A percentile compares a stretch with the other conserved stretches of the same genome.
Evolutionary conservation across 768 basidiomycete genomes (phyloP).

Genomic region (Podaxis mareebaensis): DNA sequence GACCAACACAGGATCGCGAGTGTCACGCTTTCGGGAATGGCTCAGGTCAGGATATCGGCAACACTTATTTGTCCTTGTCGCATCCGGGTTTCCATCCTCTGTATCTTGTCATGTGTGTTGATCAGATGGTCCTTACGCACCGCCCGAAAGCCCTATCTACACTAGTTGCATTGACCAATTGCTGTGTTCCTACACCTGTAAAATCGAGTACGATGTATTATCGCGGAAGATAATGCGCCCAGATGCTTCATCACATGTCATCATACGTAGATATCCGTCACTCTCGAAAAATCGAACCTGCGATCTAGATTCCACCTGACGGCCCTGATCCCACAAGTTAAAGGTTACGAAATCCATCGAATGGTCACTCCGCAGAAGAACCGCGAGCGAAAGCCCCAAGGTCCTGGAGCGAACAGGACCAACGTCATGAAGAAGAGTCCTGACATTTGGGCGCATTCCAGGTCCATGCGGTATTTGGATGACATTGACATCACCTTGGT

Average conservation of each 20-base stretch:
- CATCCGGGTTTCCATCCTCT: no score
- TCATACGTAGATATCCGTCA: neutral
- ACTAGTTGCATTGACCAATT: no score
- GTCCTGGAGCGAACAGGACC: neutral
- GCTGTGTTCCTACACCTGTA: neutral
- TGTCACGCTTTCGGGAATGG: no score
- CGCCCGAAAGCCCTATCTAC: no score
- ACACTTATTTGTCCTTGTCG: no score
- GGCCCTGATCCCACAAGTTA: no score
- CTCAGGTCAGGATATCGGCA: no score
- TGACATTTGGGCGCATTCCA: neutral
- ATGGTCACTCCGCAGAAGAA: neutral
- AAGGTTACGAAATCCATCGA: neutral
- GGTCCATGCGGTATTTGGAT: neutral
- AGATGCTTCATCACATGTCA: neutral
- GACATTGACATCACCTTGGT: neutral
- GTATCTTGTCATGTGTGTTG: no score
- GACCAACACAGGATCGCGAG: no score
- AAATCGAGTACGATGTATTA: neutral
- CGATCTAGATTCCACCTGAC: neutral
- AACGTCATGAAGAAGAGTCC: neutral
- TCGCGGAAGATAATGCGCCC: neutral
- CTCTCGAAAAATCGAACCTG: neutral
- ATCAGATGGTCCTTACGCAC: no score
- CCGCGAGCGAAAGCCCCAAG: neutral